Base-by-base conservation (phyloP, 2,329 filamentous ascomycete species). In the Ramichloridium luteum region DNA sequence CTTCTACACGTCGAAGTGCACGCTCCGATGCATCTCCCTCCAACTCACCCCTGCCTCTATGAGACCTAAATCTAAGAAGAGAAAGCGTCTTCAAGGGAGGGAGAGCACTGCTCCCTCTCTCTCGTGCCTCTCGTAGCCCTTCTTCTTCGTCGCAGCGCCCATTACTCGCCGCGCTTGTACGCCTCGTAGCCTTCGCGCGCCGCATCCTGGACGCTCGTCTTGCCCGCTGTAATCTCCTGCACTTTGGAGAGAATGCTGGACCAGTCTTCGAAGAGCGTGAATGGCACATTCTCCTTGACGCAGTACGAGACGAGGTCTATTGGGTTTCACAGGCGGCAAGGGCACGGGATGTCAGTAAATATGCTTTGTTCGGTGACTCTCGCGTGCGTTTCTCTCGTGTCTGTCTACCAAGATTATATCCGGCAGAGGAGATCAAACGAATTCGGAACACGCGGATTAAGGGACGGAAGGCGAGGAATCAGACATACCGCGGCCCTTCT, bases 181-280 rank as follows among this genome's bases (percentile, higher is more conserved):
- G 52, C 52, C 38, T 63, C 56, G 35, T 54, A 60, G 6, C 65
- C 66, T 39, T 67, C 57, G 34, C 61, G 54, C 8, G 82, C 81
- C 14, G 82, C 77, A 27, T 81, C 72, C 47, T 81, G 64, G 5
- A 84, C 73, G 13, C 68, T 77, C 11, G 69, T 70, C 55, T 78
- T 77, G 14, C 82, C 83, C 17, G 72, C 72, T n/a, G 68, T 65
- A 48, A 94, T 83, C 37, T 79, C 74, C 62, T 83, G 76, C 39
- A 83, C 78, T 16, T 78, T 80, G 39, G 70, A 65, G 28, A 82
- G 66, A 50, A 93, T 93, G 41, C 76, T 73, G 5, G 71, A 72
- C 74, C 88, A 94, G 61, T 86, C 75, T 48, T 81, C 68, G 55
- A 94, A 94, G 3, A 81, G 75, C 10, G 82, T 88, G 56, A 92